Evolutionary conservation across 2,329 filamentous ascomycete genomes (phyloP).

Genomic region (Gnomoniopsis smithogilvyi): DNA sequence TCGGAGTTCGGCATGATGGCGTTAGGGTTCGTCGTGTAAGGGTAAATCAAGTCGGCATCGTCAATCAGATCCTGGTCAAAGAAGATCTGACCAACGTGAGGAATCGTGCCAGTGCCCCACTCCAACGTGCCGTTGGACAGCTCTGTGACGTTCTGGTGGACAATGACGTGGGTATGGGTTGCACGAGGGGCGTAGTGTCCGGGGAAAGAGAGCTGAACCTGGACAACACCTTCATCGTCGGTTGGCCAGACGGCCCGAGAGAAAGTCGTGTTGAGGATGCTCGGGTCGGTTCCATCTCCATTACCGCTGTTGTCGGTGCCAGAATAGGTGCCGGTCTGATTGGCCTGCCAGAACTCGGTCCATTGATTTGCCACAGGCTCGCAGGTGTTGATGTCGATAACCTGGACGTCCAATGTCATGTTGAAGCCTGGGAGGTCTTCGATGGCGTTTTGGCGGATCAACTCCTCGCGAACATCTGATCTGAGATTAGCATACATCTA

Average conservation of each 20-base stretch:
- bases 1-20: constrained; percentile 47
- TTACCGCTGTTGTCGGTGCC: constrained; percentile 3
- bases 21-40: constrained; percentile 46
- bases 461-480: background rate
- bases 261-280: constrained; percentile 9
- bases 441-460: constrained; percentile 5
- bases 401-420: constrained; percentile 48
- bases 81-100: constrained; percentile 64
- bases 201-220: constrained; percentile 3
- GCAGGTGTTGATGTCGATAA: constrained; percentile 48
- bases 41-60: constrained; percentile 44
- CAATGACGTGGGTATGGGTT: constrained; percentile 23
- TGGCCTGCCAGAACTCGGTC: constrained; percentile 43
- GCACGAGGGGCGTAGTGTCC: constrained; percentile 7
- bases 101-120: constrained; percentile 34
- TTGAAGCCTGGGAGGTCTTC: constrained; percentile 36
- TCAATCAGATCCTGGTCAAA: constrained; percentile 57
- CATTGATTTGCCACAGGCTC: constrained; percentile 39
- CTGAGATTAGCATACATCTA: background rate
- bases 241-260: constrained; percentile 6
- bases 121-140: constrained; percentile 32
- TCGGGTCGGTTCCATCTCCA: background rate
- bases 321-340: constrained; percentile 2
- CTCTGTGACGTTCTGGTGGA: constrained; percentile 35
- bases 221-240: constrained; percentile 5